Percentiles rank a stretch among this genome's conserved stretches.
These are phyloP conservation scores for Fusarium dlaminii DNA, from an alignment of 2,329 filamentous ascomycete species.

Conservation along the genomic window DNA sequence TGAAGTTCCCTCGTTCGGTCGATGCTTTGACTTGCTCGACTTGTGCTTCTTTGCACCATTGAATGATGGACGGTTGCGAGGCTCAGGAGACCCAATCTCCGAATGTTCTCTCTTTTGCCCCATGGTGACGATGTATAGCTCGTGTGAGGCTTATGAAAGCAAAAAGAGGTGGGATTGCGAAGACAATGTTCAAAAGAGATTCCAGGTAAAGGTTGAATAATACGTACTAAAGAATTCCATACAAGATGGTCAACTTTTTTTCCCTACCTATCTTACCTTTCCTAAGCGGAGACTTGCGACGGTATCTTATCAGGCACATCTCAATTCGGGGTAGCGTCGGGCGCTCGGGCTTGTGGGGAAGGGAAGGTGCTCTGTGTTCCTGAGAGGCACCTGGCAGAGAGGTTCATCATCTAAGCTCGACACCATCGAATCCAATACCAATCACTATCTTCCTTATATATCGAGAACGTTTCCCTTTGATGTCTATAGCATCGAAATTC, in stretches of 20 bases:
- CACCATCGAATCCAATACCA: neutral
- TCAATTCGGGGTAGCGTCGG: conserved; percentile 27
- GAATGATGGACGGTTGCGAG: conserved; percentile 27
- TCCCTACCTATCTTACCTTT: neutral
- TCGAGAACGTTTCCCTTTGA: neutral
- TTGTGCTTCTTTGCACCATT: conserved; percentile 48
- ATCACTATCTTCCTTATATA: neutral
- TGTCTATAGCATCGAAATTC: conserved; percentile 15
- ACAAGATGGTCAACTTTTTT: conserved; percentile 37
- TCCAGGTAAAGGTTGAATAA: neutral
- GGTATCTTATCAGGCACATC: conserved; percentile 41
- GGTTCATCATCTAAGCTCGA: conserved; percentile 28
- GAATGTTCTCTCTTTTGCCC: conserved; percentile 46
- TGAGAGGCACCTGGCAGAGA: neutral
- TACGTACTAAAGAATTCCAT: neutral
- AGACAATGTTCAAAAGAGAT: neutral
- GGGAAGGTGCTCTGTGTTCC: conserved; percentile 15
- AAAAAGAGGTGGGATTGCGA: neutral
- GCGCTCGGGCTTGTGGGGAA: conserved; percentile 17
- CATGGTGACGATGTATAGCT: conserved; percentile 30
- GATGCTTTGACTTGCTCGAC: conserved; percentile 50
- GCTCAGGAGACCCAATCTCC: conserved; percentile 42
- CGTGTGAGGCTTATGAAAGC: too few relatives aligned
- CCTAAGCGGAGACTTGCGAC: conserved; percentile 13
- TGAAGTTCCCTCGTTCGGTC: conserved; percentile 58